These are phyloP conservation scores for Magnolia officinalis DNA, from an alignment of 164 flowering plant species.

Conservation along the genomic window DNA sequence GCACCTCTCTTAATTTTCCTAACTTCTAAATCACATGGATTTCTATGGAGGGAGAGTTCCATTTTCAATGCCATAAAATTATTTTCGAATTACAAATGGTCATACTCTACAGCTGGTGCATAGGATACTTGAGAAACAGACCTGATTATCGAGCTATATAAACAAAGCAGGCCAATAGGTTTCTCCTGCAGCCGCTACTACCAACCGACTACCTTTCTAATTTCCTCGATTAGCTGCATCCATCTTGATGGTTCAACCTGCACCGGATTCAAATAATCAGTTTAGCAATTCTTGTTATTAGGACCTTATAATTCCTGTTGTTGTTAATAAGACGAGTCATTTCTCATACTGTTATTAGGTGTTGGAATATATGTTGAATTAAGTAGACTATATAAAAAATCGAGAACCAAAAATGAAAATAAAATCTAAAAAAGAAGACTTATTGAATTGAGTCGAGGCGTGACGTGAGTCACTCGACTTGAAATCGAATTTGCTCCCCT, in stretches of 20 bases:
- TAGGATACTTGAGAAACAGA: not conserved
- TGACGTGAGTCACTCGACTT: no score
- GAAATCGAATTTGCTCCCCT: no score
- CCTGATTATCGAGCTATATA: not conserved
- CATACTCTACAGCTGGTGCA: constrained; percentile 1
- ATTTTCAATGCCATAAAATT: not conserved
- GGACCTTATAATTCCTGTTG: no score
- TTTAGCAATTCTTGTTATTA: not conserved
- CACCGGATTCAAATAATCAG: constrained; percentile 11
- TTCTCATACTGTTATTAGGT: no score
- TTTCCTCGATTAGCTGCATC: constrained; percentile 23
- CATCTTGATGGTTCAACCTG: constrained; percentile 33
- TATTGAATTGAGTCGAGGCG: no score
- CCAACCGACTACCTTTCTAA: constrained; percentile 20
- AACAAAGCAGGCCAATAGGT: not conserved
- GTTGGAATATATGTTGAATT: no score
- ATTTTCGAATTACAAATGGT: not conserved
- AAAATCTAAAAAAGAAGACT: no score
- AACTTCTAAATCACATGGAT: not conserved
- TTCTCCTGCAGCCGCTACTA: not conserved
- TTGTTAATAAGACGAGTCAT: no score
- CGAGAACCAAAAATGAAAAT: no score
- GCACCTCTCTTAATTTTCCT: no score
- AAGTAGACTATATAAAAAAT: no score
- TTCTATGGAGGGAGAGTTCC: not conserved